Base-by-base conservation (phyloP, 495 filamentous ascomycete species). In the Cercophora sp. region DNA sequence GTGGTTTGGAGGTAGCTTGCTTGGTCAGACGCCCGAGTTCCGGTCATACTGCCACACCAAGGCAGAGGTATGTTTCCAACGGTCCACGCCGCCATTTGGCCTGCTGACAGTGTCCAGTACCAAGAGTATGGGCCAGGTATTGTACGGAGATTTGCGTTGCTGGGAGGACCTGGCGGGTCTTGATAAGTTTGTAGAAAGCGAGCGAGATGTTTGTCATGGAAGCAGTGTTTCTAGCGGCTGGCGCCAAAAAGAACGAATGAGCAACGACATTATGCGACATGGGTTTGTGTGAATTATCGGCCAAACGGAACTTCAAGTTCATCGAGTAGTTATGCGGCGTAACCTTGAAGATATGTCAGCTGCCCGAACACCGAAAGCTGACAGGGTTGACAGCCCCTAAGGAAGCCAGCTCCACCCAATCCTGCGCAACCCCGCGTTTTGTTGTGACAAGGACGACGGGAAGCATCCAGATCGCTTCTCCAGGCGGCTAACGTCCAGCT, bases 11-110 rank as follows among this genome's bases (percentile, higher is more conserved):
- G 93, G 93, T 45, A 93, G 88, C 65, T 79, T 98, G 76, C 74
- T 98, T 55, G 94, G 92, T 45, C 93, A 96, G 76, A 98, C 93
- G 15, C 93, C 93, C n/a, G 94, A 97, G 70, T 98, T 98, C 78
- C 79, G 89, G 65, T 95, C 88, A 69, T 97, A 96, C 76, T 98
- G 93, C 75, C 93, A 98, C 70, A 98, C 93, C 41, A 98, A 98
- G 79, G 91, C 89, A 29, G 83, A 86, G 69, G 73, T 78, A 58
- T 45, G 71, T 62, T 29, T 35, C 22, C n/a, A 31, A 5, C 42
- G 15, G 8, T 4, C 22, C 22, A 1, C 34, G 29, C 8, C 27
- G 37, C 51, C 2, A 48, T 36, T 20, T 37, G 6, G 22, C 13
- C 5, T 37, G 34, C 58, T 67, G 35, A 63, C 61, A 8, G 44